Evolutionary conservation across 2,329 filamentous ascomycete species (phyloP).

Genomic region (Alternaria novae-zelandiae): DNA sequence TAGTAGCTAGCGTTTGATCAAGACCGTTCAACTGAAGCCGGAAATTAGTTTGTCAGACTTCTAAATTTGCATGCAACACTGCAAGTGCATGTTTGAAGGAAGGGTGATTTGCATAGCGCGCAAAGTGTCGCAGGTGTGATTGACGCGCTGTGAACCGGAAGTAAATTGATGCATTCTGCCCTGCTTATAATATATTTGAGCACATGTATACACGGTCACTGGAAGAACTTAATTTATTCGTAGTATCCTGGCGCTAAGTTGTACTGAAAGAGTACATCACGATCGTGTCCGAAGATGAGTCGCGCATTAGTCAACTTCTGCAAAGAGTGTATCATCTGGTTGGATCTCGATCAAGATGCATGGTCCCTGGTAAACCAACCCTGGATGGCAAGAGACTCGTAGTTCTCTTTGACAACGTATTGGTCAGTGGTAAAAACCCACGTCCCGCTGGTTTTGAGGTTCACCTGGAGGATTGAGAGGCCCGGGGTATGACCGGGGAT

Average conservation of each 20-base stretch:
- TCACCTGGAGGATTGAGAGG: constrained; percentile 45
- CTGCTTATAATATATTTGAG: not conserved
- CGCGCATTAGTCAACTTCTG: constrained; percentile 30
- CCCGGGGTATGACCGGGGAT: constrained; percentile 20
- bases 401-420: constrained; percentile 48
- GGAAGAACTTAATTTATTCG: not conserved
- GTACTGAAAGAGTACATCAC: constrained; percentile 11
- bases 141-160: not conserved
- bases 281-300: constrained; percentile 39
- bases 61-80: not conserved
- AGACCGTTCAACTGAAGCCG: not conserved
- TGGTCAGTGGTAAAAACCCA: constrained; percentile 49
- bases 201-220: not conserved
- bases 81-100: not conserved
- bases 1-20: not conserved
- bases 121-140: not conserved
- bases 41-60: not conserved
- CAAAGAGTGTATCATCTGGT: constrained; percentile 36
- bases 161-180: not conserved
- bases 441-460: constrained; percentile 40
- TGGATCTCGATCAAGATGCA: constrained; percentile 37
- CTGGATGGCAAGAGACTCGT: constrained; percentile 38
- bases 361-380: constrained; percentile 48
- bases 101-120: not conserved
- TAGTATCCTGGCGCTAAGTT: not conserved